Evolutionary conservation across 2,329 filamentous ascomycete genomes (phyloP).

Genomic region (Fusarium domesticum): DNA sequence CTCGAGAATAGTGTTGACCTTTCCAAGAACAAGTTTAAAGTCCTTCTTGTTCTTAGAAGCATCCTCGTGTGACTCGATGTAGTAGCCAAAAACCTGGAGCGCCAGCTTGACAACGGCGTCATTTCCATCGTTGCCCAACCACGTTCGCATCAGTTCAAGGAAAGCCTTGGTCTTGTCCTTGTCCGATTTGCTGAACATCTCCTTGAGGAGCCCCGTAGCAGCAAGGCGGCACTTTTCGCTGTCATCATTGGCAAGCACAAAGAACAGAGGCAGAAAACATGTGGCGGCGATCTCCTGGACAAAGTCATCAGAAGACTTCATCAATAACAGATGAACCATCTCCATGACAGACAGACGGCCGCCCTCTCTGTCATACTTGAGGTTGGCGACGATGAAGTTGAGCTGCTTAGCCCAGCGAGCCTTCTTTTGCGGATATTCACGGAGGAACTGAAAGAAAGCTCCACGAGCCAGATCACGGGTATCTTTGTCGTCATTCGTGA

Average conservation of each 20-base stretch:
- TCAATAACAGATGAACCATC: constrained; percentile 78
- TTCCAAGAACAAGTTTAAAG: constrained; percentile 58
- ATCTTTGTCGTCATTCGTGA: constrained; percentile 87
- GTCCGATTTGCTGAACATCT: constrained; percentile 76
- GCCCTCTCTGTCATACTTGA: constrained; percentile 85
- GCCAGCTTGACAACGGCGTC: constrained; percentile 67
- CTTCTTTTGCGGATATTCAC: constrained; percentile 91
- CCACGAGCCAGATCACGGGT: constrained; percentile 85
- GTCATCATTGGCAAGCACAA: constrained; percentile 85
- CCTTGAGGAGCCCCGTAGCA: constrained; percentile 74
- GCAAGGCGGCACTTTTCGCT: constrained; percentile 80
- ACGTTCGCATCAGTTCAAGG: constrained; percentile 66
- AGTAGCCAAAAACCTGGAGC: constrained; percentile 77
- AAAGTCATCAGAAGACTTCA: constrained; percentile 77
- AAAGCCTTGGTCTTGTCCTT: constrained; percentile 69
- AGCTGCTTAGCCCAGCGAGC: constrained; percentile 86
- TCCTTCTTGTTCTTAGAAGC: constrained; percentile 64
- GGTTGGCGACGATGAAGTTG: constrained; percentile 81
- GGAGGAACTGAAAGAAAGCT: constrained; percentile 89
- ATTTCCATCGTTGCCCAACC: constrained; percentile 75
- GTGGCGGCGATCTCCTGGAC: constrained; percentile 77
- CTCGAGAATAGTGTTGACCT: constrained; percentile 51
- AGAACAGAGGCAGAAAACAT: constrained; percentile 82
- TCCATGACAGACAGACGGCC: constrained; percentile 93
- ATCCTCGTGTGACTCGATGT: constrained; percentile 67